Evolutionary conservation across 2,329 filamentous ascomycete species (phyloP), one percentile per base, ranked within the genome.

Genomic region (Fusarium sp.): DNA sequence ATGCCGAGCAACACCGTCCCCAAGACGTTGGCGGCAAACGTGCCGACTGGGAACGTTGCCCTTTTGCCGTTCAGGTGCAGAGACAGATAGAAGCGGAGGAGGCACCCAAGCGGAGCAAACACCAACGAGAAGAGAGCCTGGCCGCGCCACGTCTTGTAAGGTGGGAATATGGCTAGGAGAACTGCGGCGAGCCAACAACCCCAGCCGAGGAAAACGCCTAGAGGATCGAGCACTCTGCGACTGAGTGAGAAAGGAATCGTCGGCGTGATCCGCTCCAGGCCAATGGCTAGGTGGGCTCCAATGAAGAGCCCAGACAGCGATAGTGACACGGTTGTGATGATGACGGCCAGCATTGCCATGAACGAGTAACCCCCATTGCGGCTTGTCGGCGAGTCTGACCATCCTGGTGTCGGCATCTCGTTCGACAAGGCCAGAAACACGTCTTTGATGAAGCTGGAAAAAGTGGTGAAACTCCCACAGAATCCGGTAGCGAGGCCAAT

Each of bases 381-480:
- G 6, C 66, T 63, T 3, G 82, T 76, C 1, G 83, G 78, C 0
- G 81, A 78, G 2, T 79, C 76, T 0, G 80, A 78, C 1, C 72
- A 75, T 18, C 82, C 80, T 0, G 79, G 77, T 2, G 79, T 76
- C 10, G 80, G 82, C 11, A 97, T 81, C 68, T 92, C 87, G 76
- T 97, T 96, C 5, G 93, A 91, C 16, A 97, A 81, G 0, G 93
- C 91, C 23, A 97, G 86, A 77, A 97, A 97, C 13, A 87, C 81
- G 74, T 97, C 95, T 7, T 93, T 88, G 48, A 95, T 90, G 77
- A 97, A 97, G 18, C 91, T 90, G 0, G 94, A 97, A 80, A 97
- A 97, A 10, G 92, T 95, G 0, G 95, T 98, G 75, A 96, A 93
- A 71, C 92, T 95, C 66, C 95, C 94, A 75, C 94, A 97, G 79